Evolutionary conservation across 2,329 filamentous ascomycete genomes (phyloP), one percentile per base, ranked within the genome.

Genomic region (Aspergillus amoenus): DNA sequence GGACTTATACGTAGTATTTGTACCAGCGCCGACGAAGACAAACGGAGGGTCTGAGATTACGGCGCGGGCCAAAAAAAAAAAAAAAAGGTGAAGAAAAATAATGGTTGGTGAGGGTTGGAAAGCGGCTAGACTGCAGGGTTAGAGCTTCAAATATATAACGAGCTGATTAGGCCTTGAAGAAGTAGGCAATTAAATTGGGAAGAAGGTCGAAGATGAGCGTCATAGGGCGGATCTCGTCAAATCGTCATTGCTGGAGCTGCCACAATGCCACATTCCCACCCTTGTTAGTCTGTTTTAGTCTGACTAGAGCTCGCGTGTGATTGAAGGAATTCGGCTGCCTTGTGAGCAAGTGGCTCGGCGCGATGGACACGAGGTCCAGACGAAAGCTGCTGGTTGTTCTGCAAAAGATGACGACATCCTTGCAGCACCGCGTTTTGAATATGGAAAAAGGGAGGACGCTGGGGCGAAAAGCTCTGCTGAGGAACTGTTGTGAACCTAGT

Each of bases 301-400:
- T 34, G 27, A n/a, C 40, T 43, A n/a, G 21, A 5, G 39, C 47
- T 41, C 24, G 47, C 54, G 47, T 58, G 45, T 58, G 52, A 58
- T 56, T 58, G 43, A 52, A 56, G 50, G 53, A 58, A 52, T 46
- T 22, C 22, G 42, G 50, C 61, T 57, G 61, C 59, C 59, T 57
- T 61, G 58, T 63, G 57, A 45, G 50, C 55, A 61, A 59, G 59
- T 57, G 59, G 51, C 62, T 61, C 51, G 59, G 61, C 57, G 21
- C 41, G 32, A 30, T 21, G 17, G 58, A 57, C 45, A 57, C 57
- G 50, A 56, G 52, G 27, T 45, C 44, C 40, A 49, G 30, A 37
- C 34, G 6, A 37, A 13, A 37, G 34, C 34, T n/a, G 34, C 34
- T 6, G 34, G 4, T 5, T 30, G 27, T 30, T 37, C 34, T 37